Evolutionary conservation across 2,329 filamentous ascomycete genomes (phyloP).

Genomic region (Byssochlamys sp.): DNA sequence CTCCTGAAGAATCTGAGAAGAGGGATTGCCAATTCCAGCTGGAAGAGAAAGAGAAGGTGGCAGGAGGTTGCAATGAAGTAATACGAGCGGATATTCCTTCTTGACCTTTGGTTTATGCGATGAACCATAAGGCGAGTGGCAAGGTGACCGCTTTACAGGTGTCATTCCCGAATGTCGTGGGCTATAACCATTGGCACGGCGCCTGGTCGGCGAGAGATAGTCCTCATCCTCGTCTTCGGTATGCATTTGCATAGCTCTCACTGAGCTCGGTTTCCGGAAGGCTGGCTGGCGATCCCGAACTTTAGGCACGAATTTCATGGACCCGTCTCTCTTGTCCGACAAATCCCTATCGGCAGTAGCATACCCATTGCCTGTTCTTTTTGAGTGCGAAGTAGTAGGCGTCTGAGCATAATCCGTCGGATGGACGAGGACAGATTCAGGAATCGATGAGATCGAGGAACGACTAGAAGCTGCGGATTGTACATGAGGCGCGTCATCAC

Average conservation of each 20-base stretch:
- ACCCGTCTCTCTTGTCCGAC: constrained; percentile 13
- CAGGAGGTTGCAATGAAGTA: constrained; percentile 52
- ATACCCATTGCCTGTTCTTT: constrained; percentile 1
- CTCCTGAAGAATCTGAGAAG: constrained; percentile 38
- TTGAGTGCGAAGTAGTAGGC: constrained; percentile 8
- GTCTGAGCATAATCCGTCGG: constrained; percentile 18
- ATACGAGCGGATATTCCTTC: constrained; percentile 47
- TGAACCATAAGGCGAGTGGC: constrained; percentile 23
- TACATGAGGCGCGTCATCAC: constrained; percentile 17
- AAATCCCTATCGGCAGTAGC: constrained; percentile 1
- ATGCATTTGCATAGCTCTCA: constrained; percentile 36
- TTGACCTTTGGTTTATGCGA: constrained; percentile 25
- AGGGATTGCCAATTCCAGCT: constrained; percentile 20
- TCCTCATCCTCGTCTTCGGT: constrained; percentile 35
- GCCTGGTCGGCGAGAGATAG: constrained; percentile 26
- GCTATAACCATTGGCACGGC: constrained; percentile 11
- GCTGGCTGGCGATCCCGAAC: constrained; percentile 26
- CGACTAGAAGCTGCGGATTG: constrained; percentile 27
- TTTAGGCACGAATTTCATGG: constrained; percentile 14
- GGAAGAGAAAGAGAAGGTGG: constrained; percentile 44
- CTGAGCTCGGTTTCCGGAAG: constrained; percentile 38
- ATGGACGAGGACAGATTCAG: constrained; percentile 29
- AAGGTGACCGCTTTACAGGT: constrained; percentile 23
- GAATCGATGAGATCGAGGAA: constrained; percentile 34
- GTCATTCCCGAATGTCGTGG: constrained; percentile 22